Conservation (phyloP, 805 yeast species). For the Scheffersomyces ergatensis region DNA sequence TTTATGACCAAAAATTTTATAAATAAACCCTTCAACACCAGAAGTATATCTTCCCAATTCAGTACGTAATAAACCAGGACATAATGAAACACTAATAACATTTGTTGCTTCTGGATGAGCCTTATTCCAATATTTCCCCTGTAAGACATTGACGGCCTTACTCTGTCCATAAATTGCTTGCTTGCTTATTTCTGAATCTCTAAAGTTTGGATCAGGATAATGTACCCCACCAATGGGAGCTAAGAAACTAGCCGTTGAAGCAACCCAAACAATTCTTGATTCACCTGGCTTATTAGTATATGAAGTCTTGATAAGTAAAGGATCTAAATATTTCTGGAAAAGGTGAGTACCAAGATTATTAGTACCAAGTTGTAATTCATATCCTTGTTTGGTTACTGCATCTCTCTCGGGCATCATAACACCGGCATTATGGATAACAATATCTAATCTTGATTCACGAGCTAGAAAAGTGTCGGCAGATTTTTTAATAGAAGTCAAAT, state of each 20-base stretch:
- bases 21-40: constrained; percentile 1
- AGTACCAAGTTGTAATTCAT: constrained; percentile 45
- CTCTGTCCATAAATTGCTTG: constrained; percentile 36
- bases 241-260: constrained; percentile 34
- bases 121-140: constrained; percentile 31
- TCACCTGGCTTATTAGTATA: constrained; percentile 14
- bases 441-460: constrained; percentile 13
- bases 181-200: constrained; percentile 9
- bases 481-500: constrained; percentile 38
- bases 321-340: constrained; percentile 36
- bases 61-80: constrained; percentile 41
- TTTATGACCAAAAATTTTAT: constrained; percentile 12
- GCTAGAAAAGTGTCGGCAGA: constrained; percentile 25
- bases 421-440: constrained; percentile 22
- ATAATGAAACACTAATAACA: constrained; percentile 31
- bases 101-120: constrained; percentile 22
- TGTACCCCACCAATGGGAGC: constrained; percentile 32
- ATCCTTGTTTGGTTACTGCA: constrained; percentile 35
- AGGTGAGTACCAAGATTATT: constrained; percentile 47
- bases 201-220: constrained; percentile 27
- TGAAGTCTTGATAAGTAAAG: constrained; percentile 33
- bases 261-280: constrained; percentile 44
- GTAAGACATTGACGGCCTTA: constrained; percentile 39
- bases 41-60: constrained; percentile 29
- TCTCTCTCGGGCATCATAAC: constrained; percentile 26